Evolutionary conservation across 768 basidiomycete genomes (phyloP).

Genomic region (Macrocybe gigantea): DNA sequence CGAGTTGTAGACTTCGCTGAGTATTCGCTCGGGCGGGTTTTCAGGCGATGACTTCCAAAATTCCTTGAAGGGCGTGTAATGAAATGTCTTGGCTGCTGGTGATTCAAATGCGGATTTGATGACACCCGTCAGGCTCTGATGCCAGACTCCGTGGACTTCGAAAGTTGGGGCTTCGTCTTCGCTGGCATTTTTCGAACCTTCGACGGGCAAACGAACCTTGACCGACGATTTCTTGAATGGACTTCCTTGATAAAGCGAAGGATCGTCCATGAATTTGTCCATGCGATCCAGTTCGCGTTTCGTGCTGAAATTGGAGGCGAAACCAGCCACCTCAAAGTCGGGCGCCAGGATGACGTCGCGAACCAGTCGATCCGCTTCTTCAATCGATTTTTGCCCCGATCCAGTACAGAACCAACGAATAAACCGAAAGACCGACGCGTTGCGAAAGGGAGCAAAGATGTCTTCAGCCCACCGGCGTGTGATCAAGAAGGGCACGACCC

Average conservation of each 20-base stretch:
- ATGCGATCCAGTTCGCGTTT: conserved; percentile 3
- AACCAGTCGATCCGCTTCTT: background rate
- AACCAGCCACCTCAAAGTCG: background rate
- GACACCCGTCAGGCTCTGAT: background rate
- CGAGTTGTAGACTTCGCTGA: conserved; percentile 14
- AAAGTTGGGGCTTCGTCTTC: background rate
- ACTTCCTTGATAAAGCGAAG: background rate
- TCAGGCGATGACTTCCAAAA: conserved; percentile 7
- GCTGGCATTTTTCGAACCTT: background rate
- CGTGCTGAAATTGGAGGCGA: background rate
- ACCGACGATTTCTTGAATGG: background rate
- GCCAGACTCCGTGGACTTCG: background rate
- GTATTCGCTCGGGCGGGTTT: conserved; percentile 4
- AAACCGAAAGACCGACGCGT: background rate
- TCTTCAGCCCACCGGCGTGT: background rate
- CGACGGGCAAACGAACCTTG: background rate
- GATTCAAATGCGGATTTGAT: background rate
- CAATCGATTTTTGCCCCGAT: background rate
- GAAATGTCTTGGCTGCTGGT: conserved; percentile 3
- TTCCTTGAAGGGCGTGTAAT: conserved; percentile 14
- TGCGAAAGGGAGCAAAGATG: background rate
- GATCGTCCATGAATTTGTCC: conserved; percentile 3
- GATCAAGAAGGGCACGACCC: no score
- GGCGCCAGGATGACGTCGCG: background rate
- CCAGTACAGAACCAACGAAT: background rate